These are phyloP conservation scores for Circinella umbellata DNA, from an alignment of 371 early-diverging fungal species.

Conservation along the genomic window DNA sequence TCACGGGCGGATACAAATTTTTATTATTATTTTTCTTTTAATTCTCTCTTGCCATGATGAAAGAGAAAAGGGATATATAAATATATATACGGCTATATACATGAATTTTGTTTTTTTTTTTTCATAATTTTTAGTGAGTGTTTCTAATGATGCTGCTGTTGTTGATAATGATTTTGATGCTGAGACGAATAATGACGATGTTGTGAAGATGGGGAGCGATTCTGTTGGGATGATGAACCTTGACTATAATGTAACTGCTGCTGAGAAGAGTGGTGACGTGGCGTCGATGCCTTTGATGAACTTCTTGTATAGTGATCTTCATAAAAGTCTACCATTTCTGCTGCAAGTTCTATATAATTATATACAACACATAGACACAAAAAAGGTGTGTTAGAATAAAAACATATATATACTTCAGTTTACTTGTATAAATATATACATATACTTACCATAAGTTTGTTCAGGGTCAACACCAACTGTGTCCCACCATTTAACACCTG, in stretches of 20 bases:
- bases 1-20: too few species aligned
- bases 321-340: slow-evolving; percentile 40
- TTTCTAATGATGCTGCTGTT: background rate
- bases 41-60: too few species aligned
- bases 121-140: background rate
- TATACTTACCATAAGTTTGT: slow-evolving; percentile 31
- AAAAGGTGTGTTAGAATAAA: too few species aligned
- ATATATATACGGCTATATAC: background rate
- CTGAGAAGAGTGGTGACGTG: background rate
- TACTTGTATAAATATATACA: too few species aligned
- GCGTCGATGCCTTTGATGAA: slow-evolving; percentile 4
- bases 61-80: background rate
- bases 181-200: background rate
- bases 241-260: background rate
- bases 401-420: too few species aligned
- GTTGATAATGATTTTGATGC: background rate
- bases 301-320: slow-evolving; percentile 31
- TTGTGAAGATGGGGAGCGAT: background rate
- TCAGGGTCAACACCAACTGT: slow-evolving; percentile 31
- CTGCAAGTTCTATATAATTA: slow-evolving; percentile 33
- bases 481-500: slow-evolving; percentile 34
- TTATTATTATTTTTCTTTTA: too few species aligned
- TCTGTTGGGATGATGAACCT: background rate
- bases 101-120: background rate
- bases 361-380: background rate